Conservation (phyloP, 768 basidiomycete species). For the Inosperma sp. region DNA sequence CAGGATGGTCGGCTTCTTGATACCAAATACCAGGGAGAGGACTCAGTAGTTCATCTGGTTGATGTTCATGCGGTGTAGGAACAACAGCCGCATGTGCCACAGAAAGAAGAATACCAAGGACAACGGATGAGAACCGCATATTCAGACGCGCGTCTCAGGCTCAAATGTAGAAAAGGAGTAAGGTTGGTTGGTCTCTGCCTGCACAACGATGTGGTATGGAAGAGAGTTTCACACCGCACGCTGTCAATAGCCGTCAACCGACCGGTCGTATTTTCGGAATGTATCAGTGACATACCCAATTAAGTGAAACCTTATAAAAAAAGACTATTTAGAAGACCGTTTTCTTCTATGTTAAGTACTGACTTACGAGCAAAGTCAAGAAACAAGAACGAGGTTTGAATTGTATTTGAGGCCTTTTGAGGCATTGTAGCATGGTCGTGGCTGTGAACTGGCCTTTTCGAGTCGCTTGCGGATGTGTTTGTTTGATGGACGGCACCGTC, state of each 20-base stretch:
- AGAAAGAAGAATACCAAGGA: slow-evolving; percentile 24
- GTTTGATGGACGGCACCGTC: too few species aligned
- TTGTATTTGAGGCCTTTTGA: too few species aligned
- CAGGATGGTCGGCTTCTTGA: slow-evolving; percentile 57
- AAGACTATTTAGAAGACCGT: too few species aligned
- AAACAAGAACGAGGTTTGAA: too few species aligned
- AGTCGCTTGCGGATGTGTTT: too few species aligned
- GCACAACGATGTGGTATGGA: not conserved
- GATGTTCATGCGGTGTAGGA: slow-evolving; percentile 16
- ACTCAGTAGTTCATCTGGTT: slow-evolving; percentile 24
- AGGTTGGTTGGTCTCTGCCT: not conserved
- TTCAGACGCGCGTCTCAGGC: not conserved
- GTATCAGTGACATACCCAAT: too few species aligned
- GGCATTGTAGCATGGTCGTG: too few species aligned
- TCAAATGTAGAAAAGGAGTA: not conserved
- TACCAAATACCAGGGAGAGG: slow-evolving; percentile 50
- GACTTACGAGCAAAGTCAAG: too few species aligned
- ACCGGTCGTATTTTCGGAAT: not conserved
- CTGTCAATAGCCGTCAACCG: not conserved
- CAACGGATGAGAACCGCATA: slow-evolving; percentile 22
- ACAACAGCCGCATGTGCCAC: slow-evolving; percentile 22
- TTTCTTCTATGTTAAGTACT: too few species aligned
- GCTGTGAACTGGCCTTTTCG: too few species aligned
- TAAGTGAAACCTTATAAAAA: too few species aligned
- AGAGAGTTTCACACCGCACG: slow-evolving; percentile 6